Conservation (phyloP, 805 yeast genomes). For the Saccharomycopsis capsularis region DNA sequence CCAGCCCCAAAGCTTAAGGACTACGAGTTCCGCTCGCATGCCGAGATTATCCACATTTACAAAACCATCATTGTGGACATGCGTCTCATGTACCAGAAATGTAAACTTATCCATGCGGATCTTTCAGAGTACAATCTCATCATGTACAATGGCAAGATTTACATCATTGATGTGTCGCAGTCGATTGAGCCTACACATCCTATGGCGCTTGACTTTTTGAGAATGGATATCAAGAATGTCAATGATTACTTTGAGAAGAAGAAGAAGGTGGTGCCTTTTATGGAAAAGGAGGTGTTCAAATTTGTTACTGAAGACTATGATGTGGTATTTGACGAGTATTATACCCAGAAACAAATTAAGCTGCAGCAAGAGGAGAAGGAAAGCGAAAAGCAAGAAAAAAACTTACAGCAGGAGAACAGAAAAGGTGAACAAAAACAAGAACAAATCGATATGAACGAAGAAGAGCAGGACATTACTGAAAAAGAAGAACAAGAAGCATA, state of each 20-base stretch:
- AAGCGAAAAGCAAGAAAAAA: too few species aligned
- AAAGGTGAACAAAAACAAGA: too few species aligned
- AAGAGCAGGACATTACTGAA: not conserved
- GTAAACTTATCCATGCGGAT: slow-evolving; percentile 94
- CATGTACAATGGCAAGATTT: slow-evolving; percentile 66
- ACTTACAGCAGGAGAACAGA: too few species aligned
- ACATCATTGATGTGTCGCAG: slow-evolving; percentile 94
- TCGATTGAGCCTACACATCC: slow-evolving; percentile 98
- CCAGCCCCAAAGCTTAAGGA: slow-evolving; percentile 90
- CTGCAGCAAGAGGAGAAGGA: too few species aligned
- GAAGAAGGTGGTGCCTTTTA: slow-evolving; percentile 66
- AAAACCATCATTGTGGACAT: slow-evolving; percentile 76
- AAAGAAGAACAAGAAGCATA: not conserved
- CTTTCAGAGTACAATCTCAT: slow-evolving; percentile 89
- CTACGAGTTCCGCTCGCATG: slow-evolving; percentile 62
- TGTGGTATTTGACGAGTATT: slow-evolving; percentile 27
- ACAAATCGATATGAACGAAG: not conserved
- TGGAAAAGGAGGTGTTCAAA: slow-evolving; percentile 76
- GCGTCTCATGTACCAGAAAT: slow-evolving; percentile 79
- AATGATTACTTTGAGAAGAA: slow-evolving; percentile 75
- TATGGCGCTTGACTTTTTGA: slow-evolving; percentile 84
- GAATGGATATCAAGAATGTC: slow-evolving; percentile 97
- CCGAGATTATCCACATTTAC: slow-evolving; percentile 61
- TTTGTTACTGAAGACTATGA: slow-evolving; percentile 51
- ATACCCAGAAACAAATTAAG: too few species aligned